Conservation (phyloP, 2,329 filamentous ascomycete species). For the Xylaria sp. region DNA sequence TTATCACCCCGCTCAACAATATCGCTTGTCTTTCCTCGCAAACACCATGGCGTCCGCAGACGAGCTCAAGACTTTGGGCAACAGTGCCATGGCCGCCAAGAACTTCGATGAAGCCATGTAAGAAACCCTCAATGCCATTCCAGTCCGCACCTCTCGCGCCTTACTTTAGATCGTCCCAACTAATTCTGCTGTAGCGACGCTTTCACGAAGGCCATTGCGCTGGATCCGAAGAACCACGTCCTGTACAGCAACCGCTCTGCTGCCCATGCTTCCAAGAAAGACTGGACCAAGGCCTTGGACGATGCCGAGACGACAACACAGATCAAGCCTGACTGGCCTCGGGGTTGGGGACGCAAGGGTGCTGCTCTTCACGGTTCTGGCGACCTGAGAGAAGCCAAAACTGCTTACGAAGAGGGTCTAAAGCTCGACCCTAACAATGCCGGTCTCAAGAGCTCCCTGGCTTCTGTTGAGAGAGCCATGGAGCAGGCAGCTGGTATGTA, state of each 20-base stretch:
- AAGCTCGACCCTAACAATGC: constrained; percentile 90
- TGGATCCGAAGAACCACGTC: constrained; percentile 88
- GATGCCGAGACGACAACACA: constrained; percentile 92
- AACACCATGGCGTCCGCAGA: constrained; percentile 54
- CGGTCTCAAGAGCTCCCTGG: constrained; percentile 83
- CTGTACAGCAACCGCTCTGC: constrained; percentile 96
- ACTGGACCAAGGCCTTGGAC: constrained; percentile 76
- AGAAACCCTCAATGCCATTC: constrained; percentile 42
- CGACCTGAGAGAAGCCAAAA: constrained; percentile 76
- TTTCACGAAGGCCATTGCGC: constrained; percentile 85
- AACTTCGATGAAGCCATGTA: constrained; percentile 95
- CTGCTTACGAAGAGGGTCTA: constrained; percentile 90
- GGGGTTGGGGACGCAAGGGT: constrained; percentile 92
- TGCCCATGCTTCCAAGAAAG: constrained; percentile 78
- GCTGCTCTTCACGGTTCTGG: constrained; percentile 83
- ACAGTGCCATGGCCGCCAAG: constrained; percentile 97
- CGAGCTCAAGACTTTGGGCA: constrained; percentile 93
- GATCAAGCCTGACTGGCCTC: constrained; percentile 96
- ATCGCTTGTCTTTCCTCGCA: neutral
- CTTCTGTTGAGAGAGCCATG: constrained; percentile 81
- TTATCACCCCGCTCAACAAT: neutral
- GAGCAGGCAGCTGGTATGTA: constrained; percentile 57
- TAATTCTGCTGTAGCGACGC: constrained; percentile 61
- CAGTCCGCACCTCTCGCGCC: too few relatives aligned
- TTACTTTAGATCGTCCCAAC: too few relatives aligned